Evolutionary conservation across 2,329 filamentous ascomycete species (phyloP).

Genomic region (Moelleriella libera): DNA sequence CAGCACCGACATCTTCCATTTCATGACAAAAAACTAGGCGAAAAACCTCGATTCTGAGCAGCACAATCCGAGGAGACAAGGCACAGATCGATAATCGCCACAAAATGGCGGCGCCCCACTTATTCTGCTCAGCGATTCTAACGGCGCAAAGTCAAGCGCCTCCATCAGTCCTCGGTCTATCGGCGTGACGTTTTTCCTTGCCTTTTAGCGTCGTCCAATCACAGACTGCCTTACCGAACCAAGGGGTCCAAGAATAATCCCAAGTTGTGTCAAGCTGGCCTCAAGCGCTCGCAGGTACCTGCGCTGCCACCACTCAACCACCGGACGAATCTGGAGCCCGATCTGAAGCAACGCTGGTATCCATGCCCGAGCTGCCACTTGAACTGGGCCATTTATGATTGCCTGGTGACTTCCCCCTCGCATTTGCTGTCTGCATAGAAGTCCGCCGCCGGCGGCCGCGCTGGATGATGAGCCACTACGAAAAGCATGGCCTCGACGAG

Average conservation of each 20-base stretch:
- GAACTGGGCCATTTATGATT: background rate
- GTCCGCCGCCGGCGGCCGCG: background rate
- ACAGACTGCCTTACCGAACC: background rate
- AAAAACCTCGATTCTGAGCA: too few species aligned
- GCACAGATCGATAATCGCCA: too few species aligned
- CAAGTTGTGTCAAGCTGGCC: constrained; percentile 4
- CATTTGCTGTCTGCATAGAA: background rate
- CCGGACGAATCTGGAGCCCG: background rate
- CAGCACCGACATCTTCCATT: too few species aligned
- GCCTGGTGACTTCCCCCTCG: too few species aligned
- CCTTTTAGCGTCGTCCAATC: too few species aligned
- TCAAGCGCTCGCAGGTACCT: background rate
- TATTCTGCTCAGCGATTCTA: too few species aligned
- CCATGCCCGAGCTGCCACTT: background rate
- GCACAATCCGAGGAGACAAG: too few species aligned
- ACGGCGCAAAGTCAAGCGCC: too few species aligned
- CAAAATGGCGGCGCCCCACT: too few species aligned
- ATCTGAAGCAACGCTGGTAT: background rate
- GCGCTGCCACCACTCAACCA: background rate
- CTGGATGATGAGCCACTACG: constrained; percentile 61
- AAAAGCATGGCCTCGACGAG: constrained; percentile 53
- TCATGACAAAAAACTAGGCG: too few species aligned
- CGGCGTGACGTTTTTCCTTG: too few species aligned
- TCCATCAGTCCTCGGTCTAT: too few species aligned
- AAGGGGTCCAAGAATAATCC: background rate